Conservation (phyloP, 192 early-diverging fungal genomes). For the Coemansia sp. region DNA sequence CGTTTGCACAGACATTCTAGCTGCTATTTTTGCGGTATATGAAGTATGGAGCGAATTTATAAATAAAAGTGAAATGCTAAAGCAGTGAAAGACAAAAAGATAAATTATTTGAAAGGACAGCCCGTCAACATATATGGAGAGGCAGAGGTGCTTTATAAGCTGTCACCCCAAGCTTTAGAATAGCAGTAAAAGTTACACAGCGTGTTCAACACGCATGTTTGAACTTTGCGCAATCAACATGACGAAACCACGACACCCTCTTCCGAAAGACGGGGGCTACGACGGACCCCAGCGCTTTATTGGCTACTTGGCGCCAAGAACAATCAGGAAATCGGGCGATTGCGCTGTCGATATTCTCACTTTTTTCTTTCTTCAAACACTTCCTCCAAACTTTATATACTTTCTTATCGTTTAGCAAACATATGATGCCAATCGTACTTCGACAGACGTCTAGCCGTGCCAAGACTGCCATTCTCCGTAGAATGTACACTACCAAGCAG, state of each 20-base stretch:
- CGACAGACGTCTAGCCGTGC: slow-evolving; percentile 1
- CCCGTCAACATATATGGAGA: too few relatives aligned
- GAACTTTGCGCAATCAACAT: too few relatives aligned
- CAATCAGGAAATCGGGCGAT: background rate
- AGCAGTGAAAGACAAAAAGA: too few relatives aligned
- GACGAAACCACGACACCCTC: too few relatives aligned
- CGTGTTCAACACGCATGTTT: too few relatives aligned
- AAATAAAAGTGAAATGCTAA: background rate
- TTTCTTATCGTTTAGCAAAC: background rate
- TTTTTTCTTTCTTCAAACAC: background rate
- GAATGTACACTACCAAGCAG: slow-evolving; percentile 37
- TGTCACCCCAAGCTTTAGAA: too few relatives aligned
- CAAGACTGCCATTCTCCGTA: slow-evolving; percentile 4
- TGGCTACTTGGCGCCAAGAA: background rate
- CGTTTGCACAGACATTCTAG: background rate
- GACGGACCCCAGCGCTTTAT: background rate
- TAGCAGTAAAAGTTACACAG: background rate
- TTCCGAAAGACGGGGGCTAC: too few relatives aligned
- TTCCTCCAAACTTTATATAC: too few relatives aligned
- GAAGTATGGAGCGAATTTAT: background rate
- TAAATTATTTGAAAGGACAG: too few relatives aligned
- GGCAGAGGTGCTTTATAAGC: too few relatives aligned
- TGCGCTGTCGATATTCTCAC: too few relatives aligned
- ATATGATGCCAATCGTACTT: slow-evolving; percentile 4
- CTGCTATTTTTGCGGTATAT: too few relatives aligned